Conservation (phyloP, 2,329 filamentous ascomycete genomes). For the Phoma herbarum region DNA sequence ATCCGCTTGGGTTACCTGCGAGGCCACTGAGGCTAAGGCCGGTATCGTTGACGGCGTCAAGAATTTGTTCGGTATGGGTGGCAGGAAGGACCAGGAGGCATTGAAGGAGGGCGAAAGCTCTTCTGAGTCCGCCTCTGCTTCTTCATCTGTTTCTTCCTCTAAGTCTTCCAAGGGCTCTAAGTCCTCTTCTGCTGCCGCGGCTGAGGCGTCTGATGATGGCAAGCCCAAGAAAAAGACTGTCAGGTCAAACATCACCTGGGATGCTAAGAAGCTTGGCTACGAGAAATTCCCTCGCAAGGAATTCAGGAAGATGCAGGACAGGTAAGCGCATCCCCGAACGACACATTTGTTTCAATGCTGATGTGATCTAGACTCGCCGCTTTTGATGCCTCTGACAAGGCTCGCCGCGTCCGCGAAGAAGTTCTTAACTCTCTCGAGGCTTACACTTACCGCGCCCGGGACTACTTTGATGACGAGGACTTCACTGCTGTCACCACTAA, state of each 20-base stretch:
- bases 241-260: slow-evolving; percentile 61
- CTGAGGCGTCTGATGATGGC: slow-evolving; percentile 57
- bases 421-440: slow-evolving; percentile 91
- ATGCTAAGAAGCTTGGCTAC: slow-evolving; percentile 57
- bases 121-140: slow-evolving; percentile 55
- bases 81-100: slow-evolving; percentile 81
- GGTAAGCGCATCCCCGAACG: slow-evolving; percentile 38
- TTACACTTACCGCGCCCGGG: slow-evolving; percentile 88
- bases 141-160: slow-evolving; percentile 48
- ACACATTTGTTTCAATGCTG: slow-evolving; percentile 14
- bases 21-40: slow-evolving; percentile 80
- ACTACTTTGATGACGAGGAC: slow-evolving; percentile 78
- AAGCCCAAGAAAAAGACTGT: slow-evolving; percentile 62
- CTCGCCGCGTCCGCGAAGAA: slow-evolving; percentile 81
- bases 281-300: slow-evolving; percentile 68
- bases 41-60: slow-evolving; percentile 93
- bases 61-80: slow-evolving; percentile 93
- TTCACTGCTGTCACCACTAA: slow-evolving; percentile 78
- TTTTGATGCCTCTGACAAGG: slow-evolving; percentile 85
- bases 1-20: slow-evolving; percentile 83
- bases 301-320: slow-evolving; percentile 67
- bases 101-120: slow-evolving; percentile 64
- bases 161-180: slow-evolving; percentile 52
- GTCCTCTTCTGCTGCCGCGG: slow-evolving; percentile 56
- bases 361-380: slow-evolving; percentile 70